Conservation (phyloP, 768 basidiomycete genomes). For the Agaricus subrufescens region DNA sequence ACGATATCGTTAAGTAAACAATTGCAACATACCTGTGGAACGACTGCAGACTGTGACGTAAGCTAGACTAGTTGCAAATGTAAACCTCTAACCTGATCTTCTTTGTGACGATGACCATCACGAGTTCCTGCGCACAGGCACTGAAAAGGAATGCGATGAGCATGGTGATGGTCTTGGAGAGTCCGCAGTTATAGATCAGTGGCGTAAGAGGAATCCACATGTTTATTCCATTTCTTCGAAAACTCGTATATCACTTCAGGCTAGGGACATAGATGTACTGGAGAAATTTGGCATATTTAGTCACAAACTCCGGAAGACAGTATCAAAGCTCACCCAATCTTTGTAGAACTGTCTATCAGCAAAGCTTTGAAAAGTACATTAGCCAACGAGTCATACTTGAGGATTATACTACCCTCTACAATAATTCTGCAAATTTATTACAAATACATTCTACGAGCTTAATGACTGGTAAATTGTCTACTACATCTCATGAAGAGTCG, state of each 20-base stretch:
- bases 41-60: constrained; percentile 40
- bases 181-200: constrained; percentile 63
- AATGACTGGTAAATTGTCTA: background rate
- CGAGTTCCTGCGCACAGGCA: constrained; percentile 88
- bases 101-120: constrained; percentile 93
- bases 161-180: constrained; percentile 78
- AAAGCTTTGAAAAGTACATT: constrained; percentile 51
- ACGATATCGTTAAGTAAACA: background rate
- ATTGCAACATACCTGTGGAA: constrained; percentile 48
- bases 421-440: constrained; percentile 91
- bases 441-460: constrained; percentile 82
- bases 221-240: constrained; percentile 97
- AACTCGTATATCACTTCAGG: constrained; percentile 55
- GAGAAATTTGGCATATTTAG: background rate
- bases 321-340: constrained; percentile 66
- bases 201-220: constrained; percentile 85
- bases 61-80: background rate
- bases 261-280: background rate
- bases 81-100: constrained; percentile 74
- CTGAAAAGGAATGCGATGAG: constrained; percentile 90
- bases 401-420: constrained; percentile 50
- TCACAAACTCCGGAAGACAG: background rate
- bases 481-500: background rate
- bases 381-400: background rate
- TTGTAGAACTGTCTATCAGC: constrained; percentile 98